These are phyloP conservation scores for Paramecium tetraurelia DNA, from an alignment of 73 alveolate genomes.

Conservation along the genomic window DNA sequence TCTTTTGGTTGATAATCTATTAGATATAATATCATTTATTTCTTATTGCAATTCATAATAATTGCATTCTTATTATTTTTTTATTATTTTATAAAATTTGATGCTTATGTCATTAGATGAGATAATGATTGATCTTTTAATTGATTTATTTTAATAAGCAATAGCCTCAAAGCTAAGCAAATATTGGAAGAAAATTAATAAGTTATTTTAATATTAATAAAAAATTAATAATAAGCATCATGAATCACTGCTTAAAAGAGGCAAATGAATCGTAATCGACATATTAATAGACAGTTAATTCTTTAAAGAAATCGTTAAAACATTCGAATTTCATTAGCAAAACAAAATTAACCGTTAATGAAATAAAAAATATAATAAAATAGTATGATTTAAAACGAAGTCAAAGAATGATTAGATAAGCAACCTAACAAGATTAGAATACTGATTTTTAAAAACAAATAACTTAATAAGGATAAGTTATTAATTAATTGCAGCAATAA, in stretches of 20 bases:
- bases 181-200: not conserved
- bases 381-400: not conserved
- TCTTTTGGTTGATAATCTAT: not conserved
- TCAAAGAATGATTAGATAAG: not conserved
- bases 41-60: not conserved
- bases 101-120: not conserved
- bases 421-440: not conserved
- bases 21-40: not conserved
- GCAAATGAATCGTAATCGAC: not conserved
- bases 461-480: not conserved
- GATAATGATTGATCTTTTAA: not conserved
- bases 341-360: not conserved
- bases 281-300: not conserved
- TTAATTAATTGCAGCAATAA: not conserved
- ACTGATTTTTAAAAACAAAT: not conserved
- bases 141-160: not conserved
- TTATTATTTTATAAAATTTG: not conserved
- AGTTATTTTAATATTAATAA: not conserved
- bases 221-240: not conserved
- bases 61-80: conserved; percentile 6
- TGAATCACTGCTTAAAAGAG: not conserved
- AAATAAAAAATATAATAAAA: not conserved
- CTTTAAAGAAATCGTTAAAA: not conserved
- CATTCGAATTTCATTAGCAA: not conserved
- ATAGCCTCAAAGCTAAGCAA: not conserved